phyloP scores from a whole-genome alignment of 306 rosid genomes.

The Prunus padus region DNA sequence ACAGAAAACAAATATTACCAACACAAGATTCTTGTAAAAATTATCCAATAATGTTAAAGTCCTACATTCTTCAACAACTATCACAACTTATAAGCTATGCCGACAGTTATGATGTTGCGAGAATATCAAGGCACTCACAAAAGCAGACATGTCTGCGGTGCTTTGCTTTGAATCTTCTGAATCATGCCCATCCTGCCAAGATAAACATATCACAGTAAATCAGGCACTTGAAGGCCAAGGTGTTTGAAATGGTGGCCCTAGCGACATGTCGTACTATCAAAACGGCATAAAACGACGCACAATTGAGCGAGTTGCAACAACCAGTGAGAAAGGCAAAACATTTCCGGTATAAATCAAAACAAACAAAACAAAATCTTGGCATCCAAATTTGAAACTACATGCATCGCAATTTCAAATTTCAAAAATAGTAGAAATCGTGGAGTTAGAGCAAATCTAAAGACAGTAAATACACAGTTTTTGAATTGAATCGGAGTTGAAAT shows the following conservation, averaged over 20 bases:
- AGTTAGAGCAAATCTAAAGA: neutral
- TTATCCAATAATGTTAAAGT: neutral
- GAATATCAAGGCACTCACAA: slow-evolving; percentile 54
- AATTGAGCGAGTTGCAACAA: neutral
- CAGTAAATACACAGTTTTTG: neutral
- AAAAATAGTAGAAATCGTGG: neutral
- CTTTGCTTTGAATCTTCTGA: slow-evolving; percentile 79
- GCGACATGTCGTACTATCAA: slow-evolving; percentile 9
- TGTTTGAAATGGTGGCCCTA: neutral
- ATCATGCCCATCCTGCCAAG: slow-evolving; percentile 72
- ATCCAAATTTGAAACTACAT: neutral
- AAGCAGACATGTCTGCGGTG: slow-evolving; percentile 96
- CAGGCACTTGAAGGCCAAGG: neutral
- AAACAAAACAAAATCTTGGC: neutral
- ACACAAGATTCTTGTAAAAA: neutral
- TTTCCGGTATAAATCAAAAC: neutral
- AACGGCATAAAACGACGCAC: neutral
- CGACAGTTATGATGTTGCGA: neutral
- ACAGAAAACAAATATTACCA: neutral
- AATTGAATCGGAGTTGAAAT: neutral
- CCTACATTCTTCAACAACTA: neutral
- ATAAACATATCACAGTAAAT: neutral
- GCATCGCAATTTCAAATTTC: neutral
- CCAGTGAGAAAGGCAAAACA: slow-evolving; percentile 1
- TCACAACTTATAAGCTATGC: neutral